Evolutionary conservation across 2,329 filamentous ascomycete species (phyloP), one percentile per base, ranked within the genome.

Genomic region (Fusarium chaquense): DNA sequence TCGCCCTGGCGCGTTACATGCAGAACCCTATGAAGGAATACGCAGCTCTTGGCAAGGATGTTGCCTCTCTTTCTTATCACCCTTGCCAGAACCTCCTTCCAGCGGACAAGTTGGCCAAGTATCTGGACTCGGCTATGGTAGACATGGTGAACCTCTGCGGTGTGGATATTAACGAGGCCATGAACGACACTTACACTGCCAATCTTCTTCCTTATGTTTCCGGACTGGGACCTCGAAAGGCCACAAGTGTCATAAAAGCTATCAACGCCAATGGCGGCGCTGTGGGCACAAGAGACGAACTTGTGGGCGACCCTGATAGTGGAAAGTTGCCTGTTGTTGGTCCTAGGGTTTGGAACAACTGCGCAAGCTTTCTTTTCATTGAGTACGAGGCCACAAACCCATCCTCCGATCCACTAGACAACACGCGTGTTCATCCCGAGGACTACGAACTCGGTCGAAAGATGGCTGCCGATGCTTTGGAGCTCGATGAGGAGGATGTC

Each of bases 91-190:
- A 94, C 65, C 87, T 98, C 32, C 86, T 99, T 16, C 91, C 94
- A 0, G 89, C 94, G 65, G 95, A 98, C 38, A 94, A 97, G 82
- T 85, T 99, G 40, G 83, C 91, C 67, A 94, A 93, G 78, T 89
- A 93, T 64, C 86, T 99, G 18, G 96, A 99, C 76, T 97, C 93
- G n/a, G 93, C 95, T 45, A 93, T 99, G 89, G 95, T 99, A 13
- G 96, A 99, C 78, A 97, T 97, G 87, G 96, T 99, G 73, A 99
- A 99, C 78, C 89, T 99, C 44, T 94, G 94, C 46, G 96, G 96
- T 76, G 93, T 99, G 38, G 93, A 98, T 75, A 91, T 99, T 76
- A 97, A 98, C 74, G 94, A 98, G 71, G 94, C 94, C 16, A 90
- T 97, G 58, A 86, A 85, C 43, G 93, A 98, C 78, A 78, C 89